Conservation (phyloP, 2,329 filamentous ascomycete genomes). For the Lasiodiplodia gonubiensis region DNA sequence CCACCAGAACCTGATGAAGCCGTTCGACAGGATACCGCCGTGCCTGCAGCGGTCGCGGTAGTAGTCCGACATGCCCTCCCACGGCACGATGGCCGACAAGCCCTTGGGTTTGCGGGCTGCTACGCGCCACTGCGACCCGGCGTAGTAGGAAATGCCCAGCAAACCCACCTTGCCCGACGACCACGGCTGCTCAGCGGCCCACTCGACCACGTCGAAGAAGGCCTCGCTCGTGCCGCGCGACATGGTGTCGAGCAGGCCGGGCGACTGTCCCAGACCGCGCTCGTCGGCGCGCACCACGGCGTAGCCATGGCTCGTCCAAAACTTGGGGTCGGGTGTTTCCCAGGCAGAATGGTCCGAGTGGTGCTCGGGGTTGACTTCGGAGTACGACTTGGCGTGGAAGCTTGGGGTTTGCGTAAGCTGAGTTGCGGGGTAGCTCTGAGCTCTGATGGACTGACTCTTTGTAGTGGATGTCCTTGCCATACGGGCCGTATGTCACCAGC, state of each 20-base stretch:
- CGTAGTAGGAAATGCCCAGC: conserved; percentile 59
- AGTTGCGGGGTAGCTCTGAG: background rate
- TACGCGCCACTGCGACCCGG: conserved; percentile 61
- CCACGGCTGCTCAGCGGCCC: conserved; percentile 59
- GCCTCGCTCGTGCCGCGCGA: conserved; percentile 58
- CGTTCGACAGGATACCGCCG: conserved; percentile 46
- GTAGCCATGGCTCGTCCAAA: conserved; percentile 47
- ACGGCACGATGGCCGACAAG: conserved; percentile 58
- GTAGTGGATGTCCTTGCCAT: conserved; percentile 71
- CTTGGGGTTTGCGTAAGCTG: conserved; percentile 33
- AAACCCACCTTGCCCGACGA: conserved; percentile 58
- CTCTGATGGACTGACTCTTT: conserved; percentile 46
- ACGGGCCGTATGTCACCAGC: conserved; percentile 73
- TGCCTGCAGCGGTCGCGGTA: conserved; percentile 55
- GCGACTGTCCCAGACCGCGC: conserved; percentile 58
- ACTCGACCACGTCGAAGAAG: conserved; percentile 60
- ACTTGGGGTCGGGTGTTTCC: conserved; percentile 52
- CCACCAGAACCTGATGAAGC: conserved; percentile 65
- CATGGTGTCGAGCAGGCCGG: conserved; percentile 61
- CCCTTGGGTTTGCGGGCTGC: conserved; percentile 59
- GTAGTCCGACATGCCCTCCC: conserved; percentile 64
- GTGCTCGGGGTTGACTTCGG: conserved; percentile 49
- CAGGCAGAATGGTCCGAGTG: conserved; percentile 50
- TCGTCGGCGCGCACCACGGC: conserved; percentile 56
- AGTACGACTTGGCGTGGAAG: conserved; percentile 59